These are phyloP conservation scores for Neostapfia colusana DNA, from an alignment of 176 grass and related monocot genomes.

Conservation along the genomic window DNA sequence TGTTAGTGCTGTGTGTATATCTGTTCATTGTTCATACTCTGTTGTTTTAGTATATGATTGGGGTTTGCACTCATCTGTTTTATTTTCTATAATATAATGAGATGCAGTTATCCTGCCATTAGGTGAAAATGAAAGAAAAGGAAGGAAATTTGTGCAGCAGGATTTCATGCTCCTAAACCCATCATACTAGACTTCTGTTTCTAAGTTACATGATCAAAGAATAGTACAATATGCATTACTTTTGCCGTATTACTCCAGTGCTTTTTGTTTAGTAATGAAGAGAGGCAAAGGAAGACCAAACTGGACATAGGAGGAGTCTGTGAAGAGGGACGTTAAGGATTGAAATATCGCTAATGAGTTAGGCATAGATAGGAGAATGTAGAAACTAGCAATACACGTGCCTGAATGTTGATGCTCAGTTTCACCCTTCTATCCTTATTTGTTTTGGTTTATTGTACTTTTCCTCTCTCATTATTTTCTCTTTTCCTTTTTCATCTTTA, in stretches of 20 bases:
- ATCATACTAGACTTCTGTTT: background rate
- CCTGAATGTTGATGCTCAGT: too few species aligned
- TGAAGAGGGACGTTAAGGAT: too few species aligned
- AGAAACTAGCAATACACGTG: too few species aligned
- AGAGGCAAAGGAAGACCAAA: too few species aligned
- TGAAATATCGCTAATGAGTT: too few species aligned
- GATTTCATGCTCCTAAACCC: background rate
- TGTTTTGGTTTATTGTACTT: too few species aligned
- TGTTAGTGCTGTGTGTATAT: background rate
- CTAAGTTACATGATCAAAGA: background rate
- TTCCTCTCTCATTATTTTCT: too few species aligned
- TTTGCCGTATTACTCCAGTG: background rate
- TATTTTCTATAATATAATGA: background rate
- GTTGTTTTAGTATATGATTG: background rate
- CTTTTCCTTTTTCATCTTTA: too few species aligned
- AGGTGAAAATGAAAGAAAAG: background rate
- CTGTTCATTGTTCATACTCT: background rate
- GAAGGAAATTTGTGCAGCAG: background rate
- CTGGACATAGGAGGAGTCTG: too few species aligned
- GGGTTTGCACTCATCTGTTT: background rate
- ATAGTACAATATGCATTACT: background rate
- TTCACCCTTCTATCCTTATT: too few species aligned
- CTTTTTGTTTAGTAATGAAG: background rate
- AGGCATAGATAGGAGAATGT: too few species aligned
- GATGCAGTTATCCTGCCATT: background rate